Evolutionary conservation across 257 asterid genomes (phyloP).

Genomic region (Nicotiana undulata): DNA sequence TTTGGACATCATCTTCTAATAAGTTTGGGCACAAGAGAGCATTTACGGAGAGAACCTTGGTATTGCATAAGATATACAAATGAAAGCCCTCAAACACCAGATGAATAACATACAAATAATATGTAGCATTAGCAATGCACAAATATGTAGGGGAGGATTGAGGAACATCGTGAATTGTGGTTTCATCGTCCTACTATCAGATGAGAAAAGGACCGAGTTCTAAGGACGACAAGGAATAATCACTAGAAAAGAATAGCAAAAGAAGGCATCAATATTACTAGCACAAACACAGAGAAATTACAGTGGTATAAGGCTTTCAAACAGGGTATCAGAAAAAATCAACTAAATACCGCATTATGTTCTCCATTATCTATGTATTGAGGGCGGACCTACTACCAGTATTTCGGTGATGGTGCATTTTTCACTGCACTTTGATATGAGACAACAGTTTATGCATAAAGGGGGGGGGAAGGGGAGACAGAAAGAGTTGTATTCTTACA

Average conservation of each 20-base stretch:
- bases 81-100: background rate
- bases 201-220: background rate
- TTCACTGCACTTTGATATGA: background rate
- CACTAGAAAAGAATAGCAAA: background rate
- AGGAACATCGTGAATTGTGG: background rate
- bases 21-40: background rate
- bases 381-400: background rate
- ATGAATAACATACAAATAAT: background rate
- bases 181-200: background rate
- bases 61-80: background rate
- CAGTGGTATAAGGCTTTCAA: background rate
- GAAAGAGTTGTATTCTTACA: slow-evolving; percentile 46
- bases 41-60: background rate
- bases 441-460: background rate
- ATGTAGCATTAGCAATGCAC: background rate
- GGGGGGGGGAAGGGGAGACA: background rate
- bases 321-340: background rate
- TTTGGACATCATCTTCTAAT: background rate
- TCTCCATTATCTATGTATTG: background rate
- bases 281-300: background rate
- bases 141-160: background rate
- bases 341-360: background rate
- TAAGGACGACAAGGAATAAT: background rate
- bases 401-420: background rate
- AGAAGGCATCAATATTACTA: background rate